Conservation (phyloP, 805 yeast genomes). For the Suhomyces xylopsoci region DNA sequence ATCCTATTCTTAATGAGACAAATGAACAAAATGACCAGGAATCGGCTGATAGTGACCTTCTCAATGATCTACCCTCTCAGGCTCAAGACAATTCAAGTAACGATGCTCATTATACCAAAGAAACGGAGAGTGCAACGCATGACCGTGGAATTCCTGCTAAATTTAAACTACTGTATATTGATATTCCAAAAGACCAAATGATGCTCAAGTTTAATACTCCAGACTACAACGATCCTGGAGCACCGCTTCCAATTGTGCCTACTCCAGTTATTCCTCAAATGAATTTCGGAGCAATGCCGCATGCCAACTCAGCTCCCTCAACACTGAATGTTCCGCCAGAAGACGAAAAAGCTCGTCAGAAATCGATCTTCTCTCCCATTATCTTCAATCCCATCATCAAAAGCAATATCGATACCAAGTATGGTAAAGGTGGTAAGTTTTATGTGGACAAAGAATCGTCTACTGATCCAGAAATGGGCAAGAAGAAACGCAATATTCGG, state of each 20-base stretch:
- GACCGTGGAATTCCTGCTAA: not conserved
- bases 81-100: not conserved
- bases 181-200: slow-evolving; percentile 60
- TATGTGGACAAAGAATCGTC: slow-evolving; percentile 50
- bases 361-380: slow-evolving; percentile 78
- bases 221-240: slow-evolving; percentile 76
- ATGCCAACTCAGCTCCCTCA: not conserved
- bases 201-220: slow-evolving; percentile 48
- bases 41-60: not conserved
- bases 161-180: slow-evolving; percentile 25
- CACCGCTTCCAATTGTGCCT: slow-evolving; percentile 63
- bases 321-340: not conserved
- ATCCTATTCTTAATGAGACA: not conserved
- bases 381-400: slow-evolving; percentile 77
- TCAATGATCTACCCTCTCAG: not conserved
- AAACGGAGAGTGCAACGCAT: not conserved
- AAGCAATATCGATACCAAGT: slow-evolving; percentile 77
- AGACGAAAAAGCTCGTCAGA: slow-evolving; percentile 13
- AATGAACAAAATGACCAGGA: not conserved
- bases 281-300: slow-evolving; percentile 6
- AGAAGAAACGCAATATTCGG: slow-evolving; percentile 20
- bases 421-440: slow-evolving; percentile 87
- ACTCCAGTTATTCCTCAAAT: slow-evolving; percentile 42
- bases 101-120: not conserved
- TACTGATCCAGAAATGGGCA: slow-evolving; percentile 17